Percentiles rank a stretch among this genome's conserved stretches.
Evolutionary conservation across 768 basidiomycete species (phyloP).

Genomic region (Kondoa subrosea): DNA sequence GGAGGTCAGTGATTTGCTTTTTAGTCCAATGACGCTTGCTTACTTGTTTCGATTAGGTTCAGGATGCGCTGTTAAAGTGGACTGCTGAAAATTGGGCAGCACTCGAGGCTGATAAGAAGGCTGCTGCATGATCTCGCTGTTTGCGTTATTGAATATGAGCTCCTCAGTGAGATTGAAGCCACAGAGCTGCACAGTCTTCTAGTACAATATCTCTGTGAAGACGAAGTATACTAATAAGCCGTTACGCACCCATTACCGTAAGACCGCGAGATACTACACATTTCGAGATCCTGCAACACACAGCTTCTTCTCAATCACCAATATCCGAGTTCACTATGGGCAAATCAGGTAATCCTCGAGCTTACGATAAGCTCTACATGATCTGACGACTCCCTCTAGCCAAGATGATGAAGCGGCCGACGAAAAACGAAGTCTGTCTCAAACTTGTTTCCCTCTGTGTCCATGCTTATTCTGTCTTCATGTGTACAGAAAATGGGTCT

Average conservation of each 20-base stretch:
- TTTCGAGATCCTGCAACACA: neutral
- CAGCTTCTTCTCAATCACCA: neutral
- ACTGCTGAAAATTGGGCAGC: no score
- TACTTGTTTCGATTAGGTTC: no score
- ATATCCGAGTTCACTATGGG: neutral
- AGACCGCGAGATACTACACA: no score
- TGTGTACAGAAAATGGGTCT: neutral
- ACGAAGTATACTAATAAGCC: no score
- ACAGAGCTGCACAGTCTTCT: no score
- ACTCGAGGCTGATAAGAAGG: no score
- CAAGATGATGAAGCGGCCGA: neutral
- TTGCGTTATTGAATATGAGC: no score
- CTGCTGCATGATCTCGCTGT: no score
- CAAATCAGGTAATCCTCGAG: neutral
- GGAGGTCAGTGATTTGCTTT: neutral
- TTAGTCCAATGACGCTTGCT: neutral
- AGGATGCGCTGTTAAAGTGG: no score
- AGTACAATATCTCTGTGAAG: no score
- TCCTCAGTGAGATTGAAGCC: no score
- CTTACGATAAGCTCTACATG: neutral
- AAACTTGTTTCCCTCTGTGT: neutral
- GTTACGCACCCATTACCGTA: no score
- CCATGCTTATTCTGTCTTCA: neutral
- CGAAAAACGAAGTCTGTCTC: neutral
- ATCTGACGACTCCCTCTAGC: neutral